Base-by-base conservation (phyloP, 192 early-diverging fungal species). In the Phycomyces blakesleeanus region DNA sequence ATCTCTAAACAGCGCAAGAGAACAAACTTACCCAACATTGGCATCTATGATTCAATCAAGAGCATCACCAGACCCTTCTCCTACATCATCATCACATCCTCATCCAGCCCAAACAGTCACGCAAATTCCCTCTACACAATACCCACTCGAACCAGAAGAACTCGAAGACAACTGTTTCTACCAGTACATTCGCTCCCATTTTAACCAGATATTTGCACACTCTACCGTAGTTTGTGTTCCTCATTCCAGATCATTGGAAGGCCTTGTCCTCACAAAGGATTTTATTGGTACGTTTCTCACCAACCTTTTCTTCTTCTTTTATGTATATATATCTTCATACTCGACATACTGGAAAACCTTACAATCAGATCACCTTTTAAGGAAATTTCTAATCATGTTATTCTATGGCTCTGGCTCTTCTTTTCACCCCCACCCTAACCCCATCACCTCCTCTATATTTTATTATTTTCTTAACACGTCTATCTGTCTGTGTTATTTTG, bases 191-290 rank as follows among this genome's bases (percentile, higher is more conserved):
- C 54, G 60, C 7, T 67, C 65, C 8, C 61, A 67, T 29, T 66
- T 62, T 49, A 56, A 73, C 34, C 24, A 26, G 5, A n/a, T 73
- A 25, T 77, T 82, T 47, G 70, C 69, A 42, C 72, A 68, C 9
- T 71, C 76, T 15, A 50, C 64, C 29, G 71, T 82, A 26, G 72
- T 82, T 16, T 79, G 77, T 60, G 72, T 82, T 24, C 80, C 80
- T 9, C 72, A 72, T 26, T 78, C 78, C 50, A 60, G 71, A 20
- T 74, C 63, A 25, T 61, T 82, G 8, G 64, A 72, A 50, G 77
- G 77, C 8, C 41, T 82, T 34, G 49, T 66, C 5, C 64, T 82
- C 24, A 72, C 74, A 49, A 75, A 73, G 63, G 44, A 69, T 16
- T 79, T 77, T 64, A 75, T 82, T 24, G 77, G 80, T 81, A 74